phyloP scores from a whole-genome alignment of 2,329 filamentous ascomycete genomes.

The Hypoxylon rubiginosum region DNA sequence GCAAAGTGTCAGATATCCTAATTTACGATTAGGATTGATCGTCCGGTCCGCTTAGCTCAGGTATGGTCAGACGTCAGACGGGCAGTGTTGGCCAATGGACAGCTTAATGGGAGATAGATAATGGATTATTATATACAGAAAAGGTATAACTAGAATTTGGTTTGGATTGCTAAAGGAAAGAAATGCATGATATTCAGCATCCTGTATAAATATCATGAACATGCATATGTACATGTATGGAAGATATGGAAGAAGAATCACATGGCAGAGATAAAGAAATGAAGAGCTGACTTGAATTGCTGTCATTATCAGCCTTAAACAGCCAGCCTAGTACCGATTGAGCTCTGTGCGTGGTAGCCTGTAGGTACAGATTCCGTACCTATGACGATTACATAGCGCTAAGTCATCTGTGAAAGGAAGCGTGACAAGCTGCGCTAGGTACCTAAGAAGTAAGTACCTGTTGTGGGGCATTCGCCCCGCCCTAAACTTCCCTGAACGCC shows the following conservation, averaged over 20 bases:
- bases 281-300: conserved; percentile 5
- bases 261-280: conserved; percentile 19
- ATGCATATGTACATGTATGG: neutral
- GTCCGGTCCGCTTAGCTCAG: conserved; percentile 26
- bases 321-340: conserved; percentile 15
- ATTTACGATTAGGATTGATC: conserved; percentile 37
- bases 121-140: conserved; percentile 18
- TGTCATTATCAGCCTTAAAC: conserved; percentile 37
- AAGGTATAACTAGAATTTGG: conserved; percentile 10
- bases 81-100: conserved; percentile 6
- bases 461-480: conserved; percentile 24
- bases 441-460: neutral
- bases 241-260: conserved; percentile 23
- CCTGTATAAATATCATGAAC: conserved; percentile 3
- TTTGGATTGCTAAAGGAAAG: conserved; percentile 15
- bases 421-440: conserved; percentile 14
- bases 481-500: neutral
- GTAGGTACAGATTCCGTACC: conserved; percentile 5
- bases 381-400: conserved; percentile 30
- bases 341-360: conserved; percentile 2
- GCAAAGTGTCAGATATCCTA: conserved; percentile 28
- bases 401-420: neutral
- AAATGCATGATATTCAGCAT: conserved; percentile 18
- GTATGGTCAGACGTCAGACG: conserved; percentile 9
- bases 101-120: neutral